Percentiles rank a stretch among this genome's conserved stretches.
Conservation (phyloP, 2,329 filamentous ascomycete genomes). For the Cordyceps cicadae region DNA sequence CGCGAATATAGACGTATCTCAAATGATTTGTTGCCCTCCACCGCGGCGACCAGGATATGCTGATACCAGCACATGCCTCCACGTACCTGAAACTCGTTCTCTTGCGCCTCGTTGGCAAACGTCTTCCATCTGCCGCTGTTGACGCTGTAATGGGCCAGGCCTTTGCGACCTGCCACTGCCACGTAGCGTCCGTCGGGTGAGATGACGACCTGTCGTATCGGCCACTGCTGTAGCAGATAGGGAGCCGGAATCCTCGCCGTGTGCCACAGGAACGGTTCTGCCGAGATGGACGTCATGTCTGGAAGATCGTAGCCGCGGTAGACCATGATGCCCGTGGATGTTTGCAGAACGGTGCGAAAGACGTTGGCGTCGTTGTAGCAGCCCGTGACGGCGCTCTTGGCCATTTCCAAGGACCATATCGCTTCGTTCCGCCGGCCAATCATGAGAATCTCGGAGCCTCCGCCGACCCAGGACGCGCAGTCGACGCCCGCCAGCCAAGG, state of each 20-base stretch:
- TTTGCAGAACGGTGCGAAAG: slow-evolving; percentile 80
- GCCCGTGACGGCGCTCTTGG: slow-evolving; percentile 82
- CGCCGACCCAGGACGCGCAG: slow-evolving; percentile 77
- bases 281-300: slow-evolving; percentile 83
- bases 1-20: slow-evolving; percentile 90
- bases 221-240: slow-evolving; percentile 90
- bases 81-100: slow-evolving; percentile 85
- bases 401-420: slow-evolving; percentile 84
- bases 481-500: slow-evolving; percentile 74
- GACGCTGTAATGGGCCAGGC: slow-evolving; percentile 91
- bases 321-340: slow-evolving; percentile 78
- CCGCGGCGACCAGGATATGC: slow-evolving; percentile 84
- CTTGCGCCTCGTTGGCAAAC: slow-evolving; percentile 70
- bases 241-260: slow-evolving; percentile 74
- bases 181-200: slow-evolving; percentile 91
- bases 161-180: slow-evolving; percentile 87
- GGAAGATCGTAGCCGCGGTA: slow-evolving; percentile 90
- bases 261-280: slow-evolving; percentile 92
- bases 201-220: slow-evolving; percentile 76
- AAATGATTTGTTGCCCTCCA: slow-evolving; percentile 76
- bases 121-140: slow-evolving; percentile 94
- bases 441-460: slow-evolving; percentile 77
- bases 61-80: slow-evolving; percentile 99
- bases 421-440: slow-evolving; percentile 63
- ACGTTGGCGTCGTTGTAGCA: slow-evolving; percentile 90